Evolutionary conservation across 2,329 filamentous ascomycete species (phyloP), one percentile per base, ranked within the genome.

Genomic region (Mollisiaceae sp.): DNA sequence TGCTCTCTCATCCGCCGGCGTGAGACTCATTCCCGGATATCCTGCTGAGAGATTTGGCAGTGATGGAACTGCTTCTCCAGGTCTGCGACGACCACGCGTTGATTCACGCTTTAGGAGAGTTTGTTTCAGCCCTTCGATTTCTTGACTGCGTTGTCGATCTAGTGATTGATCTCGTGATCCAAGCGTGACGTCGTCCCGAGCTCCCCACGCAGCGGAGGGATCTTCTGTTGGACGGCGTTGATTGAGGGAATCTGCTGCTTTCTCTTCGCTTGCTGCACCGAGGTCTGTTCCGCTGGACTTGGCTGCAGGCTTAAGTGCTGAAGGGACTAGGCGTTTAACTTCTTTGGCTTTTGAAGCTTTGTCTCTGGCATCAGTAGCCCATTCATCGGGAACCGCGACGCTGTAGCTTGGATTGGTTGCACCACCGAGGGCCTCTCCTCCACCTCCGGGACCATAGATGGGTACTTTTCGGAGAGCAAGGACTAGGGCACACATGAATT

Each of bases 401-500:
- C 89, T 90, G 81, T 95, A 97, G 6, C 87, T 82, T 0, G 94
- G 94, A 78, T 96, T 95, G 38, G 83, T 87, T 6, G 91, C 85
- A 47, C 85, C 86, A 65, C 88, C 88, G 2, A 89, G 79, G 43
- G 83, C 70, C 63, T 88, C 86, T 64, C 80, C 81, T 63, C 89
- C 91, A 65, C 91, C 93, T 47, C 90, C 93, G 63, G 94, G 94
- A 22, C 82, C 88, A 72, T 92, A 86, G 75, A 99, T 94, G 11
- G 94, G 94, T 20, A 99, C 85, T 80, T 90, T 93, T 79, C 93
- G 91, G 65, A 97, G 81, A 3, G 94, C 93, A 9, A 93, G 79
- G 4, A 95, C 89, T 65, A 99, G 82, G 0, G 95, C 95, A 75
- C 94, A 97, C 89, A 98, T 97, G 81, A 99, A 98, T 79, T 97